Percentiles rank a stretch among this genome's conserved stretches.
These are phyloP conservation scores for Fusarium camptoceras DNA, from an alignment of 2,329 filamentous ascomycete species.

Conservation along the genomic window DNA sequence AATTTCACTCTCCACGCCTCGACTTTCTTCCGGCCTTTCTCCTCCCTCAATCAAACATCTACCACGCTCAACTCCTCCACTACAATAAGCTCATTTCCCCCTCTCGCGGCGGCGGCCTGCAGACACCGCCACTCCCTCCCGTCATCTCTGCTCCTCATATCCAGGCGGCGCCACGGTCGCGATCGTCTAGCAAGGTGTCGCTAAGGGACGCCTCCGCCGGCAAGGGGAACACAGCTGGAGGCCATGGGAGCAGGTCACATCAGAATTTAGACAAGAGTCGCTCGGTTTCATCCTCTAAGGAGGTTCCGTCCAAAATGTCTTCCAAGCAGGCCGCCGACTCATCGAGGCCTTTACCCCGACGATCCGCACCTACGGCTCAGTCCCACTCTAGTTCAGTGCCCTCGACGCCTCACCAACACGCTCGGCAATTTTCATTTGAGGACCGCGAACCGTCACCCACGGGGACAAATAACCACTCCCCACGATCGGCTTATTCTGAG, in stretches of 20 bases:
- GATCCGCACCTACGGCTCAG: slow-evolving; percentile 48
- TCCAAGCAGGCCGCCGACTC: slow-evolving; percentile 55
- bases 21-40: slow-evolving; percentile 69
- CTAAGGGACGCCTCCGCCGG: slow-evolving; percentile 62
- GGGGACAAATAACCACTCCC: slow-evolving; percentile 81
- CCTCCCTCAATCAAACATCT: slow-evolving; percentile 68
- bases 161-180: slow-evolving; percentile 67
- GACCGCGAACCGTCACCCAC: slow-evolving; percentile 85
- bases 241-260: slow-evolving; percentile 73
- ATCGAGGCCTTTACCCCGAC: slow-evolving; percentile 49
- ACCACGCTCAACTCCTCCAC: slow-evolving; percentile 71
- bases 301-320: slow-evolving; percentile 63
- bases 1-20: slow-evolving; percentile 56
- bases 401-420: slow-evolving; percentile 90
- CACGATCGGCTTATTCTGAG: slow-evolving; percentile 90
- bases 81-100: slow-evolving; percentile 75
- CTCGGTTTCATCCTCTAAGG: slow-evolving; percentile 71
- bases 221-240: slow-evolving; percentile 64
- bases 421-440: slow-evolving; percentile 82
- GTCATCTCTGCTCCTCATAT: slow-evolving; percentile 67
- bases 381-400: slow-evolving; percentile 88
- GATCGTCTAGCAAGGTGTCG: slow-evolving; percentile 70
- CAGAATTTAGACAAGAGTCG: slow-evolving; percentile 70
- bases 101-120: slow-evolving; percentile 66
- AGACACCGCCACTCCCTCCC: slow-evolving; percentile 66